Evolutionary conservation across 1,284 basidiomycete species (phyloP), one percentile per base, ranked within the genome.

Genomic region (Takashimella tepidaria): DNA sequence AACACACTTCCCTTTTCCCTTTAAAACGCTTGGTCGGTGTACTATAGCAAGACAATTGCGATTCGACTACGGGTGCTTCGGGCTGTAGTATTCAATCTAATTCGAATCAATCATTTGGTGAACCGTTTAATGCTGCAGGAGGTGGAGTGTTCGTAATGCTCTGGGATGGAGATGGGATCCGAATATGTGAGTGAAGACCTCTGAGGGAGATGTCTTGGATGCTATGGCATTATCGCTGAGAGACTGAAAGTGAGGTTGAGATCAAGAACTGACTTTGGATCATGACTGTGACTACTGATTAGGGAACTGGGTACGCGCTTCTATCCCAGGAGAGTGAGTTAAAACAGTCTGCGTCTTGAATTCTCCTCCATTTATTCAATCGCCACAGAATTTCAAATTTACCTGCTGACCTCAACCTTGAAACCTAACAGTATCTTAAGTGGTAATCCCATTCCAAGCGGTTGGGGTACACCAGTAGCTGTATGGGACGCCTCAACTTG

Each of bases 71-170:
- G 57, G 77, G 78, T 64, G 86, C 89, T 65, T 69, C 78, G 12
- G 88, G 89, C 0, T 91, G 89, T 69, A 82, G 79, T 0, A 84
- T 85, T 65, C 58, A 72, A 23, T 85, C 86, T 55, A 66, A 75
- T 20, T 79, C 80, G 40, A 59, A 75, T 12, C 70, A 70, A 11
- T 82, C 83, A 5, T 93, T 84, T 60, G 89, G 89, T 1, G 74
- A 80, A 50, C 79, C 78, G 3, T 89, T 91, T 78, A 90, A 91
- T 74, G 63, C 59, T 13, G 68, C 66, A 12, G 77, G 78, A 1
- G 90, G 90, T 10, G 89, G 89, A 16, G 86, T 91, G 20, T 89
- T 79, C 62, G 88, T 83, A 1, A 84, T 87, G 72, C 72, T 83
- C 31, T 87, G 87, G 84, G 81, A 86, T 61, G 64, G 66, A 25